Percentiles rank a stretch among this genome's conserved stretches.
These are phyloP conservation scores for Alternaria viburni DNA, from an alignment of 2,329 filamentous ascomycete species.

Conservation along the genomic window DNA sequence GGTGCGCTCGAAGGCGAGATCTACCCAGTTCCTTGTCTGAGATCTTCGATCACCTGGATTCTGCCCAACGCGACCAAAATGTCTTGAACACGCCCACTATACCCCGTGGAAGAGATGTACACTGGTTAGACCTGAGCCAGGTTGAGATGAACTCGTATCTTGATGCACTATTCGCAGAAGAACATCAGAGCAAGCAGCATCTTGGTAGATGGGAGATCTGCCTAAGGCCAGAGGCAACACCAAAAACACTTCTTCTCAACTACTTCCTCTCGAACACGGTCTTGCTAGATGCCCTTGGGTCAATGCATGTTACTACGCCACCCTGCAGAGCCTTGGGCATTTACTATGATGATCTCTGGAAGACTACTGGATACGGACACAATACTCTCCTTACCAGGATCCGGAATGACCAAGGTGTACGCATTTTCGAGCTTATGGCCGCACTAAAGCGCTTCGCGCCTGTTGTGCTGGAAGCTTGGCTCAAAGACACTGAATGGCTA, in stretches of 20 bases:
- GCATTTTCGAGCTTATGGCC: background rate
- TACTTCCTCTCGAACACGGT: background rate
- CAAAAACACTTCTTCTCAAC: background rate
- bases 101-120: background rate
- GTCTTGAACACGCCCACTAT: too few relatives aligned
- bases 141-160: background rate
- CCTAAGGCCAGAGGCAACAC: background rate
- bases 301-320: background rate
- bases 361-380: too few relatives aligned
- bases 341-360: background rate
- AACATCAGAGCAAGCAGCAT: background rate
- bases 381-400: background rate
- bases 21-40: background rate
- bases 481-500: background rate
- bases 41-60: background rate
- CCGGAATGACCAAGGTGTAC: background rate
- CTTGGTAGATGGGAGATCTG: background rate
- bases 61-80: too few relatives aligned
- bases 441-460: background rate
- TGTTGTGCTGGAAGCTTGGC: too few relatives aligned
- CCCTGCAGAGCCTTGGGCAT: background rate
- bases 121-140: constrained; percentile 1
- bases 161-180: background rate
- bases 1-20: background rate
- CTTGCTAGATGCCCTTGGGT: background rate